Percentiles rank a stretch among this genome's conserved stretches.
Conservation (phyloP, 2,329 filamentous ascomycete species). For the Achaetomium macrosporum region DNA sequence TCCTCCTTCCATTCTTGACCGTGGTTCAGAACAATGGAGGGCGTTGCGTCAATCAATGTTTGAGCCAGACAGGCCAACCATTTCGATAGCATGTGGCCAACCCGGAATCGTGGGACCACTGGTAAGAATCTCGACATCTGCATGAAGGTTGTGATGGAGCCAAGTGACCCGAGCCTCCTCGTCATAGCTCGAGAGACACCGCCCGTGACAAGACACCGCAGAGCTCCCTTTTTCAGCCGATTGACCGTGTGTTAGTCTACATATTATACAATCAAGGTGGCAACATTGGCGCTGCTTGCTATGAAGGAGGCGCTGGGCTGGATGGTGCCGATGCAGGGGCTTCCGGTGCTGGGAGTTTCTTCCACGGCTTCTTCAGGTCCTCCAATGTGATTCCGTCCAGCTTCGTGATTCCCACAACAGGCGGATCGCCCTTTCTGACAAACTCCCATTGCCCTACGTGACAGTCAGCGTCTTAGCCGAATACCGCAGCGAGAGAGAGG, state of each 20-base stretch:
- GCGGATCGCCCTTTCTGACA: constrained; percentile 83
- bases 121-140: no score
- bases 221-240: not conserved
- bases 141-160: no score
- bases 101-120: no score
- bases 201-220: not conserved
- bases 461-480: constrained; percentile 3
- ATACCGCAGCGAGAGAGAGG: not conserved
- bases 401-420: constrained; percentile 90
- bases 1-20: no score
- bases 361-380: constrained; percentile 73
- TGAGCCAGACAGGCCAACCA: no score
- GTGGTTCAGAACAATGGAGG: no score
- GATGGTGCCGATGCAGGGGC: constrained; percentile 21
- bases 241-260: constrained; percentile 16
- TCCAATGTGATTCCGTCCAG: constrained; percentile 78
- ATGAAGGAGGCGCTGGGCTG: constrained; percentile 31
- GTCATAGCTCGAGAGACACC: not conserved
- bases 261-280: constrained; percentile 13
- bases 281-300: constrained; percentile 13
- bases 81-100: no score
- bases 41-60: no score
- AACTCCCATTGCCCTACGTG: constrained; percentile 75
- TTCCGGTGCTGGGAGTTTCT: constrained; percentile 48
- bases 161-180: no score